phyloP scores from a whole-genome alignment of 306 rosid species.

The Mimosa bimucronata region DNA sequence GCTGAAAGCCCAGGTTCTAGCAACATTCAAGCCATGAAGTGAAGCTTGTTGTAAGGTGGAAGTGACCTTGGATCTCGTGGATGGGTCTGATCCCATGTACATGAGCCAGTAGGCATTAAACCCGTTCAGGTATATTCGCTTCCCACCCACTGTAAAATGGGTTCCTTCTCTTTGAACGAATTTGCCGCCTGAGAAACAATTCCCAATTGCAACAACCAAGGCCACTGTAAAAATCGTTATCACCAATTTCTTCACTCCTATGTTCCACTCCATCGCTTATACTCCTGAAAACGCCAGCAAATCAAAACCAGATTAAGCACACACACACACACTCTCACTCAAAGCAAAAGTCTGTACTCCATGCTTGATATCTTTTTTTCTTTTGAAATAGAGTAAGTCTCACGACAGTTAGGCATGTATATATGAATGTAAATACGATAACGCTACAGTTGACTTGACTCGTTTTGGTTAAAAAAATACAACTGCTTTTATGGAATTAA shows the following conservation, averaged over 20 bases:
- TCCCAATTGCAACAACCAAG: slow-evolving; percentile 30
- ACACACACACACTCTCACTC: too few relatives aligned
- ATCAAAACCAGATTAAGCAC: neutral
- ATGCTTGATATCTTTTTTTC: neutral
- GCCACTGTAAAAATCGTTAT: slow-evolving; percentile 7
- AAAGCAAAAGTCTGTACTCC: too few relatives aligned
- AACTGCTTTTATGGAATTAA: neutral
- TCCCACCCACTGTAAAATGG: slow-evolving; percentile 44
- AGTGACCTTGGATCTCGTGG: slow-evolving; percentile 48
- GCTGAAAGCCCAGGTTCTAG: slow-evolving; percentile 47
- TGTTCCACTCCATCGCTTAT: neutral
- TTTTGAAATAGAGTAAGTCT: neutral
- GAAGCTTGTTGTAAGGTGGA: slow-evolving; percentile 42
- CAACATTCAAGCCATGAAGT: slow-evolving; percentile 43
- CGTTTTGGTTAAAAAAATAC: neutral
- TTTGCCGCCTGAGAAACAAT: neutral
- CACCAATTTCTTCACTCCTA: neutral
- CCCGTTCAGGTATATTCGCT: slow-evolving; percentile 48
- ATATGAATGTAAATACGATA: neutral
- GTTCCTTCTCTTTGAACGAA: slow-evolving; percentile 47
- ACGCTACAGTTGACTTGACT: neutral
- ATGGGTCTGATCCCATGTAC: slow-evolving; percentile 54
- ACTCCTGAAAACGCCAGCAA: neutral
- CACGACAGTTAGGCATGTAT: neutral
- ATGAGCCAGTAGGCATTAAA: slow-evolving; percentile 66